These are phyloP conservation scores for Candida pseudocylindracea DNA, from an alignment of 1,139 yeast species.

Conservation along the genomic window DNA sequence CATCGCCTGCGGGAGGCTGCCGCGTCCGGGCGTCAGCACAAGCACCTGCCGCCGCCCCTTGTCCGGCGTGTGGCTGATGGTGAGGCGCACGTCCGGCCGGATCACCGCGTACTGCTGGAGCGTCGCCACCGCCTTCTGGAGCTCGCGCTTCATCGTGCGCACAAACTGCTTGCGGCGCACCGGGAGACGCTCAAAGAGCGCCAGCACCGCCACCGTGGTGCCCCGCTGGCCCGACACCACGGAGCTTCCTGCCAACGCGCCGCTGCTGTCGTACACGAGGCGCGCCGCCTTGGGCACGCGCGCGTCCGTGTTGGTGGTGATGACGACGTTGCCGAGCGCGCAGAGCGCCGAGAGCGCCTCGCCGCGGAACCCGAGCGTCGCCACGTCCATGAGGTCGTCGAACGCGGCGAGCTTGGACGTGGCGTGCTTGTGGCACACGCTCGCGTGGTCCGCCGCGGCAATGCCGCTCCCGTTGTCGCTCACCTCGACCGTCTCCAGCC, in stretches of 20 bases:
- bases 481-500: slow-evolving; percentile 38
- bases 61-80: slow-evolving; percentile 27
- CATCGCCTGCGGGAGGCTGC: slow-evolving; percentile 24
- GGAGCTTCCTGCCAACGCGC: slow-evolving; percentile 15
- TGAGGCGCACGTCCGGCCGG: slow-evolving; percentile 29
- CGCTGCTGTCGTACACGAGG: slow-evolving; percentile 29
- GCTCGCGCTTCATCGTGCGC: slow-evolving; percentile 51
- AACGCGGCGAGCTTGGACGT: slow-evolving; percentile 42
- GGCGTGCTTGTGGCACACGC: slow-evolving; percentile 42
- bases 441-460: slow-evolving; percentile 24
- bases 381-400: slow-evolving; percentile 20
- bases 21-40: slow-evolving; percentile 27
- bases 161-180: slow-evolving; percentile 53
- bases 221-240: slow-evolving; percentile 28
- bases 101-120: slow-evolving; percentile 54
- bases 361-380: slow-evolving; percentile 63
- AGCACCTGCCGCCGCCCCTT: slow-evolving; percentile 22
- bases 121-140: slow-evolving; percentile 34
- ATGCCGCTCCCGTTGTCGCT: slow-evolving; percentile 71
- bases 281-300: slow-evolving; percentile 34
- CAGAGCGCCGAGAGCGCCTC: slow-evolving; percentile 67
- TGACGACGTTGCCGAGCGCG: slow-evolving; percentile 25
- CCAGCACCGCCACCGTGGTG: slow-evolving; percentile 26
- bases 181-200: slow-evolving; percentile 43
- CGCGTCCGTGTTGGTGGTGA: slow-evolving; percentile 29